Conservation (phyloP, 805 yeast species). For the Metschnikowia similis region DNA sequence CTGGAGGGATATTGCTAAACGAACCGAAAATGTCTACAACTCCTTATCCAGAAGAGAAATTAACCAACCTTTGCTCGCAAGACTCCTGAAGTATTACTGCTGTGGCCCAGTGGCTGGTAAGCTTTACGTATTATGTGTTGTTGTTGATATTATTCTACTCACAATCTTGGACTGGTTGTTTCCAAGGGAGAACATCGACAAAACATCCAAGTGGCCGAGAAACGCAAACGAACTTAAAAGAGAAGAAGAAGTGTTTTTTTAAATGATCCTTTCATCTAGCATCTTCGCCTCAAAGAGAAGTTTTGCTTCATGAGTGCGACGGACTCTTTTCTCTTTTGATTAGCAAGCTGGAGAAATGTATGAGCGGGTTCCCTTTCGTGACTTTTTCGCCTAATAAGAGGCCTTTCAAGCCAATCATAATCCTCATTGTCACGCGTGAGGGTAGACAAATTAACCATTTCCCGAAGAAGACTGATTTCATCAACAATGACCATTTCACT, state of each 20-base stretch:
- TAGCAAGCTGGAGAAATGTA: not conserved
- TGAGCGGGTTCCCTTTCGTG: not conserved
- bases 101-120: slow-evolving; percentile 86
- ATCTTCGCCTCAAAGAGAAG: not conserved
- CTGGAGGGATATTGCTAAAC: slow-evolving; percentile 82
- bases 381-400: not conserved
- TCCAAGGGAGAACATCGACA: slow-evolving; percentile 69
- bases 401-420: not conserved
- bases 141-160: slow-evolving; percentile 70
- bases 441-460: slow-evolving; percentile 19
- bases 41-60: slow-evolving; percentile 35
- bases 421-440: not conserved
- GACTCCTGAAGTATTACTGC: slow-evolving; percentile 60
- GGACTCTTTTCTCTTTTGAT: not conserved
- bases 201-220: slow-evolving; percentile 75
- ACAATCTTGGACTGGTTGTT: slow-evolving; percentile 62
- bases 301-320: not conserved
- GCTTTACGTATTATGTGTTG: slow-evolving; percentile 71
- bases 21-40: slow-evolving; percentile 82
- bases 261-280: not conserved
- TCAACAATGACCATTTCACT: slow-evolving; percentile 37
- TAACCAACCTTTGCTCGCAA: slow-evolving; percentile 52
- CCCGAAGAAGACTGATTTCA: slow-evolving; percentile 42
- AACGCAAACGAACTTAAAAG: slow-evolving; percentile 8
- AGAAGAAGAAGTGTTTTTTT: not conserved